These are phyloP conservation scores for Linderina pennispora DNA, from an alignment of 192 early-diverging fungal species.

Conservation along the genomic window DNA sequence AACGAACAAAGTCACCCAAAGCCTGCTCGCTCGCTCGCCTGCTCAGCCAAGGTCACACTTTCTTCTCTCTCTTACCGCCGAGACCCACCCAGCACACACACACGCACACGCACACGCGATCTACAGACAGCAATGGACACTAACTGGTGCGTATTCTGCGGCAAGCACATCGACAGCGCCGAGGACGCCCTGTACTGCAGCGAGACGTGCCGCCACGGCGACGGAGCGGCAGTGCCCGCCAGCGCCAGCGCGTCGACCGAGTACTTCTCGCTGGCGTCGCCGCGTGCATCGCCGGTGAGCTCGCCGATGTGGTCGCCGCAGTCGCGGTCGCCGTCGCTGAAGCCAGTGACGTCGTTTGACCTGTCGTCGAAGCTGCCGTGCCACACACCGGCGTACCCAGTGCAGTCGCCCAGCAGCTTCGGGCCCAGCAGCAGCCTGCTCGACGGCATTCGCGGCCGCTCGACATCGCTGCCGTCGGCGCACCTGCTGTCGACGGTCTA, in stretches of 20 bases:
- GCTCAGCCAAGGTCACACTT: too few species aligned
- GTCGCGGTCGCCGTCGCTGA: constrained; percentile 37
- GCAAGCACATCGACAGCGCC: constrained; percentile 39
- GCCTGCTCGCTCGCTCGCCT: too few species aligned
- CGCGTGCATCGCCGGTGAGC: constrained; percentile 14
- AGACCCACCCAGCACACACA: too few species aligned
- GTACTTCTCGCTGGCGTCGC: constrained; percentile 24
- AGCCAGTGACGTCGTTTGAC: constrained; percentile 36
- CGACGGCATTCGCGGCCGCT: constrained; percentile 17
- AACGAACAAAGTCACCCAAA: too few species aligned
- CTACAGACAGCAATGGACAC: constrained; percentile 19
- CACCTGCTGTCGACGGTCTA: constrained; percentile 39
- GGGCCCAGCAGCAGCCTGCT: constrained; percentile 33
- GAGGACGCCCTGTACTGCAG: constrained; percentile 44
- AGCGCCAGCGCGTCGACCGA: constrained; percentile 15
- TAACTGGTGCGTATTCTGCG: constrained; percentile 47
- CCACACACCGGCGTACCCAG: constrained; percentile 41
- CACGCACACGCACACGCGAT: constrained; percentile 6
- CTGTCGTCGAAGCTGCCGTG: constrained; percentile 33
- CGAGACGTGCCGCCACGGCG: constrained; percentile 25
- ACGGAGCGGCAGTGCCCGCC: constrained; percentile 1
- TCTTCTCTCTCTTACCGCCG: too few species aligned
- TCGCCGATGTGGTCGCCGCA: constrained; percentile 22
- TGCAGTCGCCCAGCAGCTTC: constrained; percentile 22
- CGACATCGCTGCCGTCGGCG: constrained; percentile 31